Evolutionary conservation across 2,329 filamentous ascomycete genomes (phyloP).

Genomic region (Xylaria hypoxylon): DNA sequence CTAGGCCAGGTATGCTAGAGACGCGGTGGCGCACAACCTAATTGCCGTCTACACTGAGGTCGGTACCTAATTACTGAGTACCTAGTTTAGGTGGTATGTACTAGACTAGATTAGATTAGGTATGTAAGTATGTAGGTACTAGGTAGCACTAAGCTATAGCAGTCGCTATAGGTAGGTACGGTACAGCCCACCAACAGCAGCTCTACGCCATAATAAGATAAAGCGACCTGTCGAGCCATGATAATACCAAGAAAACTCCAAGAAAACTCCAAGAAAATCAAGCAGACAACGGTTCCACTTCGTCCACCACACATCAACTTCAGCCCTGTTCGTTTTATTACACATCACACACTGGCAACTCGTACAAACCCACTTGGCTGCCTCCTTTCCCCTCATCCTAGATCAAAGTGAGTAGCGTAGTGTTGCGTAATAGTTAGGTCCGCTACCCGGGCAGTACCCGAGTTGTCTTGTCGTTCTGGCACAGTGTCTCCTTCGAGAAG

Average conservation of each 20-base stretch:
- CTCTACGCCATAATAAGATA: too few relatives aligned
- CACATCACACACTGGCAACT: slow-evolving; percentile 3
- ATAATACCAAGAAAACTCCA: slow-evolving; percentile 19
- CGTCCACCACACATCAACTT: slow-evolving; percentile 27
- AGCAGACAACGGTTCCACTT: slow-evolving; percentile 26
- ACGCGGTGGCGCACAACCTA: too few relatives aligned
- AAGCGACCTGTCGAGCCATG: too few relatives aligned
- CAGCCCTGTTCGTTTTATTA: slow-evolving; percentile 25
- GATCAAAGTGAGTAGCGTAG: not conserved
- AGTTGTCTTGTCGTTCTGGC: slow-evolving; percentile 4
- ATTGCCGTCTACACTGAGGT: not conserved
- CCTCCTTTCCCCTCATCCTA: slow-evolving; percentile 16
- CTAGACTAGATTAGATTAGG: too few relatives aligned
- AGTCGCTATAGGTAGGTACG: too few relatives aligned
- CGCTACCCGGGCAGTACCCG: slow-evolving; percentile 5
- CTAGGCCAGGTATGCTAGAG: not conserved
- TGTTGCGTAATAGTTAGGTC: slow-evolving; percentile 4
- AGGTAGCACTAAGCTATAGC: too few relatives aligned
- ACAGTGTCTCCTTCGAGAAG: slow-evolving; percentile 20
- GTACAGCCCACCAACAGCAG: too few relatives aligned
- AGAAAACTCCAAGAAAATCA: slow-evolving; percentile 29
- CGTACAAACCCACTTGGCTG: slow-evolving; percentile 15
- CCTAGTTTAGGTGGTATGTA: too few relatives aligned
- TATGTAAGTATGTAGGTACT: too few relatives aligned
- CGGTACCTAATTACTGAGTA: too few relatives aligned